These are phyloP conservation scores for Ceratopteris richardii DNA, from an alignment of 75 land plant genomes.

Conservation along the genomic window DNA sequence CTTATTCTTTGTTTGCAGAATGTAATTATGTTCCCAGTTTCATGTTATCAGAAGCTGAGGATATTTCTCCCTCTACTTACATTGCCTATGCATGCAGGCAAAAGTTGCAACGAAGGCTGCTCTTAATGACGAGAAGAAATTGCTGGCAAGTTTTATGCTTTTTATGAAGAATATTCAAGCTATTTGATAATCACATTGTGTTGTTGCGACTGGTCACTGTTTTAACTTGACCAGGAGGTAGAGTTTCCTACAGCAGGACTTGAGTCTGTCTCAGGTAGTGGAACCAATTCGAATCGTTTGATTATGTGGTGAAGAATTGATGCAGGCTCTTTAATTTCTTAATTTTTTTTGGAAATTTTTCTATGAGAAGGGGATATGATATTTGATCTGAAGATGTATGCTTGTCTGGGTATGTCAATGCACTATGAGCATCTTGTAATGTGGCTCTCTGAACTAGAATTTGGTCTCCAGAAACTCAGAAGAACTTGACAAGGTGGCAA, in stretches of 20 bases:
- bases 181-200: slow-evolving; percentile 4
- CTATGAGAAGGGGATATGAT: neutral
- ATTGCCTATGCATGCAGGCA: slow-evolving; percentile 33
- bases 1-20: neutral
- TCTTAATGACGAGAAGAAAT: slow-evolving; percentile 55
- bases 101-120: slow-evolving; percentile 64
- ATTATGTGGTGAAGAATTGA: too few species aligned
- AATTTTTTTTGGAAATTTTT: slow-evolving; percentile 5
- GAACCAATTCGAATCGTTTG: too few species aligned
- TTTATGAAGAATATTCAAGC: neutral
- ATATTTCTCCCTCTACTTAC: neutral
- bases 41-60: neutral
- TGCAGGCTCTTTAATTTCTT: slow-evolving; percentile 10
- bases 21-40: neutral
- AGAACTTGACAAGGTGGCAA: neutral
- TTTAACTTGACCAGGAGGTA: slow-evolving; percentile 55
- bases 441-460: neutral
- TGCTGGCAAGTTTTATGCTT: slow-evolving; percentile 55
- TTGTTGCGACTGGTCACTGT: neutral
- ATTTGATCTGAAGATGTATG: neutral
- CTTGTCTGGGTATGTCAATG: too few species aligned
- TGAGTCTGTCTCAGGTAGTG: slow-evolving; percentile 89
- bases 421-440: neutral
- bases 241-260: slow-evolving; percentile 94
- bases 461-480: neutral